Percentiles rank a stretch among this genome's conserved stretches.
Evolutionary conservation across 1,284 basidiomycete genomes (phyloP).

Genomic region (Thecaphora thlaspeos): DNA sequence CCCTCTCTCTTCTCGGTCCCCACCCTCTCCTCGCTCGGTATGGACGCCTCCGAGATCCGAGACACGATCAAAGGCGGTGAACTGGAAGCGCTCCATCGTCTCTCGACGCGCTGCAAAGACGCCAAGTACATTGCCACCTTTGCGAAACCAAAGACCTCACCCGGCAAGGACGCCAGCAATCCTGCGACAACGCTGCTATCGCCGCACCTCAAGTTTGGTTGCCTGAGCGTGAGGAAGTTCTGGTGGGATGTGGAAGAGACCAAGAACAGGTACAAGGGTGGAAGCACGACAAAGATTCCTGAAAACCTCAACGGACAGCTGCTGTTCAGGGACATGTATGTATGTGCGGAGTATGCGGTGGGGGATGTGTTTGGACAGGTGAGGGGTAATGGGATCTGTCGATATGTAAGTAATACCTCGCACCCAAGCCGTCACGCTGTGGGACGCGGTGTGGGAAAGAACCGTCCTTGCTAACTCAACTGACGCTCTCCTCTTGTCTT

Average conservation of each 20-base stretch:
- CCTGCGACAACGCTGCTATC: conserved; percentile 58
- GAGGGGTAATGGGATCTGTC: conserved; percentile 59
- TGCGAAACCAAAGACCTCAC: conserved; percentile 62
- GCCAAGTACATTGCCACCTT: conserved; percentile 60
- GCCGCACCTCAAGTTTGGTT: conserved; percentile 63
- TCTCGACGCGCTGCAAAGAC: conserved; percentile 60
- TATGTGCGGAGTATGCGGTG: conserved; percentile 59
- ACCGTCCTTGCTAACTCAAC: too few relatives aligned
- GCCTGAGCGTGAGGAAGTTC: conserved; percentile 58
- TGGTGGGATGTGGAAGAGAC: conserved; percentile 43
- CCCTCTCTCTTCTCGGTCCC: conserved; percentile 61
- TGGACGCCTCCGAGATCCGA: conserved; percentile 50
- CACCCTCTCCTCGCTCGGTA: conserved; percentile 61
- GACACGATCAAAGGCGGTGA: conserved; percentile 62
- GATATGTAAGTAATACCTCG: conserved; percentile 44
- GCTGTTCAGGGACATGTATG: conserved; percentile 62
- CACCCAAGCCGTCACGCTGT: too few relatives aligned
- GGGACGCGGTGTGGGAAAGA: not conserved
- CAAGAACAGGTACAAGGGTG: conserved; percentile 42
- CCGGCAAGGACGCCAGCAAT: conserved; percentile 26
- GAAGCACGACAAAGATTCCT: conserved; percentile 27
- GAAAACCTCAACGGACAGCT: conserved; percentile 56
- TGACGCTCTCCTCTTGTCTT: too few relatives aligned
- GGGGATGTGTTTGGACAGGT: conserved; percentile 59
- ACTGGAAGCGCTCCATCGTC: conserved; percentile 59